phyloP scores from a whole-genome alignment of 768 basidiomycete species.

The Russula vinacea region DNA sequence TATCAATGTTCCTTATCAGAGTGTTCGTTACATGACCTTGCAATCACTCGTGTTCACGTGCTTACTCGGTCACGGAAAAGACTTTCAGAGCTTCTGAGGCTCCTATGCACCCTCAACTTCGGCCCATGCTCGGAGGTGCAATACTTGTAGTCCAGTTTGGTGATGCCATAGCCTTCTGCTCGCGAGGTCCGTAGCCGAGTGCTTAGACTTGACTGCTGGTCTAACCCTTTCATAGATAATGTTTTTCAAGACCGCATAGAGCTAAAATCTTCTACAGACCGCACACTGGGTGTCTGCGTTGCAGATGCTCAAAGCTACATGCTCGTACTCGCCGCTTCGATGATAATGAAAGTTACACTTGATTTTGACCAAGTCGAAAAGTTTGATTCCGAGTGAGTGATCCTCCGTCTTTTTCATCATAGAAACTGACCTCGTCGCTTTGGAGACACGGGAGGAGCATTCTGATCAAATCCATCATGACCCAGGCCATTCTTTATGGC shows the following conservation, averaged over 20 bases:
- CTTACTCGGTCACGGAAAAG: slow-evolving; percentile 37
- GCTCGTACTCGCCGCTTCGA: slow-evolving; percentile 62
- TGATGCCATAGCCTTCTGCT: slow-evolving; percentile 70
- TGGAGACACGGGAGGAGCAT: slow-evolving; percentile 59
- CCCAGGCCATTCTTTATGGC: slow-evolving; percentile 78
- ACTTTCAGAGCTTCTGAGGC: slow-evolving; percentile 58
- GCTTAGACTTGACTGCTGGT: background rate
- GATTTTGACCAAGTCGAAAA: slow-evolving; percentile 57
- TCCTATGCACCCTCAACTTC: slow-evolving; percentile 68
- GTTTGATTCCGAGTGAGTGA: slow-evolving; percentile 62
- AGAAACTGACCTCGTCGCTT: background rate
- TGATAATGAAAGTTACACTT: slow-evolving; percentile 63
- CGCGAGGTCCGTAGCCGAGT: slow-evolving; percentile 47
- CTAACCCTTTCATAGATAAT: slow-evolving; percentile 46
- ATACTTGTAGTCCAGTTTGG: slow-evolving; percentile 67
- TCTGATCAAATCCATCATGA: slow-evolving; percentile 76
- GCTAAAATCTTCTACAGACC: slow-evolving; percentile 62
- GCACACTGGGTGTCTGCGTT: slow-evolving; percentile 70
- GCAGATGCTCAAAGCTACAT: slow-evolving; percentile 47
- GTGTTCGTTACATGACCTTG: slow-evolving; percentile 45
- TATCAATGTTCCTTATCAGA: slow-evolving; percentile 69
- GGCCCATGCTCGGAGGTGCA: slow-evolving; percentile 55
- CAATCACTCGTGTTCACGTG: background rate
- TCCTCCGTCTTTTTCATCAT: background rate
- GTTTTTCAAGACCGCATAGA: slow-evolving; percentile 70